Evolutionary conservation across 2,329 filamentous ascomycete genomes (phyloP), one percentile per base, ranked within the genome.

Genomic region (Paracamarosporium sp.): DNA sequence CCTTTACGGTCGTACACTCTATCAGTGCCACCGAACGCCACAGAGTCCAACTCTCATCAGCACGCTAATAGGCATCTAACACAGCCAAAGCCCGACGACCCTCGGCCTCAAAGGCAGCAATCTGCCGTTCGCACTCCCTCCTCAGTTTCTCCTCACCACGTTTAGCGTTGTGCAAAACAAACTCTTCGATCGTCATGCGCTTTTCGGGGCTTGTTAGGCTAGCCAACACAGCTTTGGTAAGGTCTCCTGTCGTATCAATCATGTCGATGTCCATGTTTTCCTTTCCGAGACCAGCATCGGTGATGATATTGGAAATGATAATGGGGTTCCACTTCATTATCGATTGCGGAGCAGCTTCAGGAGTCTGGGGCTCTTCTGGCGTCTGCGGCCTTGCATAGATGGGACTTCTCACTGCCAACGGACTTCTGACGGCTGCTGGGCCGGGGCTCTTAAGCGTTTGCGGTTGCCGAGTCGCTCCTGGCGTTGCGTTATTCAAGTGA

Each of bases 141-240:
- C 89, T 89, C 54, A 99, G 80, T 74, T 88, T 89, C 76, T 88
- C 86, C 80, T 98, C 93, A 0, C 91, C 92, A 71, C 89, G 83
- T 59, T 85, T 84, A 0, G 95, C 95, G 65, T 95, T 93, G 77
- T 89, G 86, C 56, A 88, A 82, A 36, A 99, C 90, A 92, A 94
- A 99, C 76, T 97, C 88, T 75, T 97, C 92, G 0, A 98, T 92
- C 5, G 88, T 94, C 93, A 99, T 97, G 35, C 85, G 82, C 80
- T 90, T 93, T 80, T 98, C 95, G 0, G 88, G 86, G 52, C 85
- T 90, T 2, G 86, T 89, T 52, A 99, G 78, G 13, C 85, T 85
- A 0, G 82, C 82, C 12, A 86, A 87, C 36, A 83, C 80, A 12
- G 70, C 75, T 55, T 80, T 81, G 15, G 89, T 73, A 25, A 86